A percentile compares a stretch with the other conserved stretches of the same genome.
Evolutionary conservation across 2,329 filamentous ascomycete genomes (phyloP).

Genomic region (Neospermospora avenae): DNA sequence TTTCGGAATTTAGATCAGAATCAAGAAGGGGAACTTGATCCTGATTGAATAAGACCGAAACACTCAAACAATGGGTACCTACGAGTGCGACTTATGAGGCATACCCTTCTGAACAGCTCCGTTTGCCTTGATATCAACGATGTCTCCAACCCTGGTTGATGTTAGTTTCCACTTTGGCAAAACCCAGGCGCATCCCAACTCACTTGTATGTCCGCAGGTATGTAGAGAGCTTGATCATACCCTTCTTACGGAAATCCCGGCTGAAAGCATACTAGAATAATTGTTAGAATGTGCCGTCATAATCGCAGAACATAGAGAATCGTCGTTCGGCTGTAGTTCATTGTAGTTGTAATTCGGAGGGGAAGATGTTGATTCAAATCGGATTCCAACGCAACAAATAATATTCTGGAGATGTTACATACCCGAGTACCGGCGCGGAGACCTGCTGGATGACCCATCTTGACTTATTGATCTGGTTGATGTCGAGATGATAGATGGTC

Average conservation of each 20-base stretch:
- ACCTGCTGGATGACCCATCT: slow-evolving; percentile 71
- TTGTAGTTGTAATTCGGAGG: not conserved
- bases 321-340: no score
- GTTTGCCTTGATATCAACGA: slow-evolving; percentile 98
- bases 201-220: slow-evolving; percentile 94
- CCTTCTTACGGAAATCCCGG: slow-evolving; percentile 79
- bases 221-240: slow-evolving; percentile 87
- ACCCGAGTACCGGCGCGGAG: slow-evolving; percentile 82
- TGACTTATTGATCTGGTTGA: slow-evolving; percentile 27
- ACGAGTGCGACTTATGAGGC: no score
- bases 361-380: not conserved
- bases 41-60: no score
- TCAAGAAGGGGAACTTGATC: no score
- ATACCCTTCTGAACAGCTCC: slow-evolving; percentile 88
- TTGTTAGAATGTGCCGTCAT: not conserved
- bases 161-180: slow-evolving; percentile 41
- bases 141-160: slow-evolving; percentile 79
- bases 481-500: not conserved
- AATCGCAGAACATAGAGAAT: not conserved
- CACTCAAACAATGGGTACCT: no score
- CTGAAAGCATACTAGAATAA: slow-evolving; percentile 72
- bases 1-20: no score
- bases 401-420: slow-evolving; percentile 40
- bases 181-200: slow-evolving; percentile 33
- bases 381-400: not conserved